Evolutionary conservation across 768 basidiomycete species (phyloP), one percentile per base, ranked within the genome.

Genomic region (Leccinum disarticulatum): DNA sequence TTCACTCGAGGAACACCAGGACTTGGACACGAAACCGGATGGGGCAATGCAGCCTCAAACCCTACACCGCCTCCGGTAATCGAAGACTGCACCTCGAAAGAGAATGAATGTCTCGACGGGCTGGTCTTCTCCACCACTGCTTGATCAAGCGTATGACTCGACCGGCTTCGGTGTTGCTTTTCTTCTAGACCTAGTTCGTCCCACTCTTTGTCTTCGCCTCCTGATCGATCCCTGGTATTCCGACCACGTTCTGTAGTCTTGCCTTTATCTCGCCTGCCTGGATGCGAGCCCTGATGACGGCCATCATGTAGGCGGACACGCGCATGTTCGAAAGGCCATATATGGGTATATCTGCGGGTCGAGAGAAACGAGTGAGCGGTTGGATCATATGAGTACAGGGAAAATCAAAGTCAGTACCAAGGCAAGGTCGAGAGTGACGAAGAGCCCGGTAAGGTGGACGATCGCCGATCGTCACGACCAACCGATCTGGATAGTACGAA

Each of bases 311-410:
- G 78, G 51, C 88, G 82, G 4, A 98, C 95, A 41, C 96, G 87
- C 22, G 95, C 90, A 68, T 95, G 93, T 69, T 96, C 95, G 64
- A 95, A 98, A 0, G 96, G 96, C 93, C 95, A 98, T 58, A 98
- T 97, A 71, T 98, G 90, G 60, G 90, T 88, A 76, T 97, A 98
- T 62, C 93, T 94, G 62, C 17, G 28, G 31, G 43, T 28, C 27
- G 28, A 46, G 28, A 28, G 54, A 53, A 36, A 54, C 4, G 22
- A 15, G 56, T 64, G 48, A 69, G 63, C 27, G 27, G 3, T 27
- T 35, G 10, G 6, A 60, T 58, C 38, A 9, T 41, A 50, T 0
- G n/a, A 46, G 14, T 3, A 22, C 11, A 35, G 38, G 4, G 6
- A 33, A 25, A 43, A 15, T 7, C n/a, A 50, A 19, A 17, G 14